These are phyloP conservation scores for Aspergillus sp. DNA, from an alignment of 2,329 filamentous ascomycete genomes.

Conservation along the genomic window DNA sequence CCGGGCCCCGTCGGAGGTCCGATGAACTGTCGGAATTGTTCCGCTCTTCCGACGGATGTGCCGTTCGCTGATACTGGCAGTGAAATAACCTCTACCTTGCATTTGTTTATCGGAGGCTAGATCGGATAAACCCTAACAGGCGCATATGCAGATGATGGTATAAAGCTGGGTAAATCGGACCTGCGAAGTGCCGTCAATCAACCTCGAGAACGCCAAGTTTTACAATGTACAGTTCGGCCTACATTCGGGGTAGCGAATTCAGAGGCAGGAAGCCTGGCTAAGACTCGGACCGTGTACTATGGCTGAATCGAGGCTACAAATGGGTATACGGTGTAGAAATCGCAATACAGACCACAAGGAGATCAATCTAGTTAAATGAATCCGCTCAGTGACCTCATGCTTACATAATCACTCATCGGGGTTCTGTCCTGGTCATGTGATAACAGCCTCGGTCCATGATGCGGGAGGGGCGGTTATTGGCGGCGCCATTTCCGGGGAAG, in stretches of 20 bases:
- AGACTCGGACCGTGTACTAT: too few species aligned
- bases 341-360: too few species aligned
- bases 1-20: conserved; percentile 1
- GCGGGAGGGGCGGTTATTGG: conserved; percentile 12
- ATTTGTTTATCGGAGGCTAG: neutral
- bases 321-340: too few species aligned
- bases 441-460: conserved; percentile 3
- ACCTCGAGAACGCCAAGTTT: too few species aligned
- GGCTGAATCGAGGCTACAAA: too few species aligned
- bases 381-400: too few species aligned
- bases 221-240: neutral
- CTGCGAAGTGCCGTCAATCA: neutral
- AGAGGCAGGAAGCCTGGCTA: too few species aligned
- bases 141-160: neutral
- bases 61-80: neutral
- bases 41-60: neutral
- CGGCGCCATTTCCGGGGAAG: conserved; percentile 12
- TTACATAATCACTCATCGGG: neutral
- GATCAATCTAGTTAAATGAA: too few species aligned
- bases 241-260: neutral
- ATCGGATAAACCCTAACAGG: neutral
- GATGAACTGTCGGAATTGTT: neutral
- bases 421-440: conserved; percentile 6
- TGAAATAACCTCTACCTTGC: neutral
- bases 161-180: neutral